Conservation (phyloP, 1,284 basidiomycete species). For the Ustanciosporium gigantosporum region DNA sequence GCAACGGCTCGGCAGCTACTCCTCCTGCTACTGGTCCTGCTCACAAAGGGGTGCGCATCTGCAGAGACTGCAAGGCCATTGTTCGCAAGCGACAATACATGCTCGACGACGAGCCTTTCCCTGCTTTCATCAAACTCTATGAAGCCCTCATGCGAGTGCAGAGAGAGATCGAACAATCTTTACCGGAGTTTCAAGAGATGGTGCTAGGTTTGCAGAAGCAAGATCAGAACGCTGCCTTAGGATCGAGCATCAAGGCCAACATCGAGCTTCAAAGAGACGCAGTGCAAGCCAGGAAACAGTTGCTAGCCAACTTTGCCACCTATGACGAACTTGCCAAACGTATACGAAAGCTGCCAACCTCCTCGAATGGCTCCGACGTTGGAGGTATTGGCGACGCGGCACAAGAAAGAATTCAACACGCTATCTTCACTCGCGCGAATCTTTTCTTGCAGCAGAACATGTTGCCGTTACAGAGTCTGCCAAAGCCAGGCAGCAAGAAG, state of each 20-base stretch:
- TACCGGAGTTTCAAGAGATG: conserved; percentile 75
- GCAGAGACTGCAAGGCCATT: conserved; percentile 76
- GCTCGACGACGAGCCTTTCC: conserved; percentile 70
- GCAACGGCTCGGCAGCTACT: neutral
- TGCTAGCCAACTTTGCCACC: conserved; percentile 79
- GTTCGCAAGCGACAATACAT: conserved; percentile 79
- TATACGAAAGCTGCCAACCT: conserved; percentile 71
- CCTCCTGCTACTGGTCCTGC: neutral
- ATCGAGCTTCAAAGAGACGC: conserved; percentile 65
- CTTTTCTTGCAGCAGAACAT: conserved; percentile 80
- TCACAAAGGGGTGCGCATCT: conserved; percentile 67
- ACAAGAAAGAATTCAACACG: conserved; percentile 80
- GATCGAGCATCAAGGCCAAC: conserved; percentile 50
- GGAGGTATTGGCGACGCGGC: conserved; percentile 61
- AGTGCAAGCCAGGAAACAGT: conserved; percentile 72
- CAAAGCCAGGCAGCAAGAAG: conserved; percentile 66
- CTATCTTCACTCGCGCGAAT: conserved; percentile 77
- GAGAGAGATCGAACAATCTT: conserved; percentile 71
- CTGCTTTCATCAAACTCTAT: conserved; percentile 64
- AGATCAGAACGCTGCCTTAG: conserved; percentile 45
- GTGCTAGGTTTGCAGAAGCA: conserved; percentile 66
- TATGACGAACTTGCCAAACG: conserved; percentile 87
- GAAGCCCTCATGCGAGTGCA: conserved; percentile 76
- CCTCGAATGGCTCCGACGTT: conserved; percentile 1
- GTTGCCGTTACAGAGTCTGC: conserved; percentile 66